Percentiles rank a stretch among this genome's conserved stretches.
phyloP scores from a whole-genome alignment of 2,329 filamentous ascomycete genomes.

The Elsinoe arachidis region DNA sequence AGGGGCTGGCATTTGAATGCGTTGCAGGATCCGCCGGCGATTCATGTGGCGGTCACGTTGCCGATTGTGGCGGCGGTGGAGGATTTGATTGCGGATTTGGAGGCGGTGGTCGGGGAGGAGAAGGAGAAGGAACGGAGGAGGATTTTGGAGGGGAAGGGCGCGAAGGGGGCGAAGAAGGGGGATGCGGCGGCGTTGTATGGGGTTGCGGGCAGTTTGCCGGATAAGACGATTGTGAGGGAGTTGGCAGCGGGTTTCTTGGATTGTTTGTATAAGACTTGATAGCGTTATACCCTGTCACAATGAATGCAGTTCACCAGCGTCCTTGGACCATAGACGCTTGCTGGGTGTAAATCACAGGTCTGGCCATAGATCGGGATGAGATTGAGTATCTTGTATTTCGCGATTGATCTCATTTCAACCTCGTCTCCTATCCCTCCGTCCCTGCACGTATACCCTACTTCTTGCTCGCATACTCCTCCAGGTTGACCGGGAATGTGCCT shows the following conservation, averaged over 20 bases:
- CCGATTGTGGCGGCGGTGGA: slow-evolving; percentile 78
- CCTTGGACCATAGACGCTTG: neutral
- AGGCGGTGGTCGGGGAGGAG: slow-evolving; percentile 56
- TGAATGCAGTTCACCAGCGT: neutral
- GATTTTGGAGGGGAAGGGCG: slow-evolving; percentile 58
- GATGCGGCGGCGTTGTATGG: slow-evolving; percentile 87
- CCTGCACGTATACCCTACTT: neutral
- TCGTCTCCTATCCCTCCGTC: neutral
- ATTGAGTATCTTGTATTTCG: neutral
- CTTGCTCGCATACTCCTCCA: slow-evolving; percentile 34
- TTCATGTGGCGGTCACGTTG: slow-evolving; percentile 88
- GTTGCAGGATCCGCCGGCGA: slow-evolving; percentile 80
- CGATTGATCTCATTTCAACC: neutral
- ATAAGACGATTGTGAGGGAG: slow-evolving; percentile 90
- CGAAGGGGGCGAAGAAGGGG: slow-evolving; percentile 52
- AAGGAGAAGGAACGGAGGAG: slow-evolving; percentile 71
- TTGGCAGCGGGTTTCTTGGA: slow-evolving; percentile 87
- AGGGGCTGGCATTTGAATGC: slow-evolving; percentile 96
- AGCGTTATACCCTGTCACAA: slow-evolving; percentile 1
- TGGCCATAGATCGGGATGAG: too few relatives aligned
- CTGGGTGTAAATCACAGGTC: neutral
- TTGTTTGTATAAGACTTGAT: slow-evolving; percentile 75
- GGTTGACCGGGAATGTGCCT: slow-evolving; percentile 47
- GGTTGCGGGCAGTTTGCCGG: slow-evolving; percentile 86
- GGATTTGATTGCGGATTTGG: slow-evolving; percentile 62